phyloP scores from a whole-genome alignment of 2,329 filamentous ascomycete species.

The Elsinoe necatrix region DNA sequence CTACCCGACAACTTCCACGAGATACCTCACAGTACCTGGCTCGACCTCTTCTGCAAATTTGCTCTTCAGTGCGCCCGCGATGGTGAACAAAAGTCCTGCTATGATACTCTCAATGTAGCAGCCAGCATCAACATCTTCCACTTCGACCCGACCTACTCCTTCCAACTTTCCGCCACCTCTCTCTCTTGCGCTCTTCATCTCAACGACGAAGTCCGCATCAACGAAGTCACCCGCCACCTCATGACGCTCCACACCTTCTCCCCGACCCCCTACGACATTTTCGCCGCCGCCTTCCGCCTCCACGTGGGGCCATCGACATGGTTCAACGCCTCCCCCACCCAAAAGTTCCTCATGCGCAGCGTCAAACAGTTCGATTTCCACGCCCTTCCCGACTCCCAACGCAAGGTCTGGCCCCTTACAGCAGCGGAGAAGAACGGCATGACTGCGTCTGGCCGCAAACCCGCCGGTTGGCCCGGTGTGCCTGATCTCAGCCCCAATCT shows the following conservation, averaged over 20 bases:
- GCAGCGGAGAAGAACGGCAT: constrained; percentile 32
- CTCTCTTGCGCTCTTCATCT: constrained; percentile 68
- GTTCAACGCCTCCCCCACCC: constrained; percentile 72
- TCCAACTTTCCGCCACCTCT: constrained; percentile 24
- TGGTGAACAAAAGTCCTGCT: constrained; percentile 62
- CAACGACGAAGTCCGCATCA: constrained; percentile 67
- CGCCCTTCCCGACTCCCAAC: constrained; percentile 47
- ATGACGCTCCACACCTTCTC: constrained; percentile 74
- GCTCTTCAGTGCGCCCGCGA: constrained; percentile 64
- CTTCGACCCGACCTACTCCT: constrained; percentile 37
- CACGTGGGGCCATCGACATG: constrained; percentile 64
- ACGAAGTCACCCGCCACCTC: constrained; percentile 69
- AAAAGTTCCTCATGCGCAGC: constrained; percentile 86
- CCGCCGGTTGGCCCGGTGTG: constrained; percentile 16
- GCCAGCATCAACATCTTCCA: constrained; percentile 73
- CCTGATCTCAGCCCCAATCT: constrained; percentile 65
- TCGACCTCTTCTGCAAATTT: constrained; percentile 84
- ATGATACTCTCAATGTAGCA: constrained; percentile 69
- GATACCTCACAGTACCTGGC: constrained; percentile 75
- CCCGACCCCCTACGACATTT: constrained; percentile 76
- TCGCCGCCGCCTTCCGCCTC: constrained; percentile 66
- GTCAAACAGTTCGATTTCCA: constrained; percentile 79
- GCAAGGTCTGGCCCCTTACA: constrained; percentile 36
- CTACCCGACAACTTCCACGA: constrained; percentile 57
- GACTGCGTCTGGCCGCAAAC: constrained; percentile 32